These are phyloP conservation scores for Kwoniella shandongensis DNA, from an alignment of 768 basidiomycete species.

Conservation along the genomic window DNA sequence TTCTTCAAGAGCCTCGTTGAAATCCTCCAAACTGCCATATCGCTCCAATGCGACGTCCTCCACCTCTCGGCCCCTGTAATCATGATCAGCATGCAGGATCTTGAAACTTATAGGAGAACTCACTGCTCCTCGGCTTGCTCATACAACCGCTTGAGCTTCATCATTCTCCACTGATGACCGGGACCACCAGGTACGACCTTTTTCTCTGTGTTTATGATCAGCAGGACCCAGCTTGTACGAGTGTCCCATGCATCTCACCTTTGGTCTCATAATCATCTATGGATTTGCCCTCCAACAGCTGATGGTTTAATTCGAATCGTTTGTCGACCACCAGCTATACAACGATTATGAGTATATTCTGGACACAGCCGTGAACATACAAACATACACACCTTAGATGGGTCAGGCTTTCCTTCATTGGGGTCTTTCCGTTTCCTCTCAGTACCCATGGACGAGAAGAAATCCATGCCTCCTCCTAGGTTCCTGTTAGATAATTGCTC, in stretches of 20 bases:
- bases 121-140: constrained; percentile 84
- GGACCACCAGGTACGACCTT: constrained; percentile 75
- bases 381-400: constrained; percentile 78
- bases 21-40: constrained; percentile 79
- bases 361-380: no score
- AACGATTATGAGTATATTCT: background rate
- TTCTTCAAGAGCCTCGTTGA: constrained; percentile 86
- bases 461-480: constrained; percentile 68
- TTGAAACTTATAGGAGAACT: constrained; percentile 15
- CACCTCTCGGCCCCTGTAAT: constrained; percentile 39
- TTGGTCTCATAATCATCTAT: constrained; percentile 53
- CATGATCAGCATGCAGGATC: constrained; percentile 7
- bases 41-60: constrained; percentile 76
- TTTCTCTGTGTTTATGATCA: constrained; percentile 54
- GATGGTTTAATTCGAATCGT: constrained; percentile 53
- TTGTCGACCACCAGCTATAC: constrained; percentile 45
- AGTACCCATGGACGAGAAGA: constrained; percentile 83
- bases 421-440: constrained; percentile 63
- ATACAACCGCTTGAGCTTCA: constrained; percentile 84
- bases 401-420: constrained; percentile 63
- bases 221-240: background rate
- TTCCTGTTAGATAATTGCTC: constrained; percentile 60
- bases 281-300: constrained; percentile 59
- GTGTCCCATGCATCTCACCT: constrained; percentile 55
- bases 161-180: constrained; percentile 97